These are phyloP conservation scores for Lachancea lanzarotensis DNA, from an alignment of 805 yeast species.

Conservation along the genomic window DNA sequence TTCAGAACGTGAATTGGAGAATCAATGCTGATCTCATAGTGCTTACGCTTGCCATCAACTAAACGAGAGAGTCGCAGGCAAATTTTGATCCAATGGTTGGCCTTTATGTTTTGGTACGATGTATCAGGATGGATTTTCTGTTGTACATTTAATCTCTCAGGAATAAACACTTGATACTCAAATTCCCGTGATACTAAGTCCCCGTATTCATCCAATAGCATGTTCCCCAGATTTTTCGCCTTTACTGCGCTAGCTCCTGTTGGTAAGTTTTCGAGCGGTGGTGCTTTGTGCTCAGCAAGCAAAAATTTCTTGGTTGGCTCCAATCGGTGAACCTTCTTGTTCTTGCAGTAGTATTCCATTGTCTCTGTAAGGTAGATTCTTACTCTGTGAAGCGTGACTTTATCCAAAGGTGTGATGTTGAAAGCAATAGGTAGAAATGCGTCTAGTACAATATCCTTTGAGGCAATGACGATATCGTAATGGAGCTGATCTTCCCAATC, in stretches of 20 bases:
- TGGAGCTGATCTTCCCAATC: conserved; percentile 92
- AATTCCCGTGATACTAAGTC: conserved; percentile 70
- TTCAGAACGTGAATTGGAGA: conserved; percentile 85
- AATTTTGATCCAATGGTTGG: conserved; percentile 93
- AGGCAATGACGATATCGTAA: conserved; percentile 86
- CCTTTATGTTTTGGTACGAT: conserved; percentile 66
- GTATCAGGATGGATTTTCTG: conserved; percentile 79
- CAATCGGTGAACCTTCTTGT: conserved; percentile 82
- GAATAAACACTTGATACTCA: conserved; percentile 82
- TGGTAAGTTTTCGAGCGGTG: conserved; percentile 32
- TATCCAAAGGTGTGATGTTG: conserved; percentile 78
- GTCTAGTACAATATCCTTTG: conserved; percentile 81
- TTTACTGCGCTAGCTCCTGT: conserved; percentile 31
- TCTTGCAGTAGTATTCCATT: conserved; percentile 80
- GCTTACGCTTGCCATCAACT: conserved; percentile 71
- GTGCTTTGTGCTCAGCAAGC: conserved; percentile 73
- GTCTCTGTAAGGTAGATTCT: conserved; percentile 84
- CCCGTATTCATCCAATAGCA: conserved; percentile 39
- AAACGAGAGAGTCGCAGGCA: conserved; percentile 69
- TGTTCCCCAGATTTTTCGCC: conserved; percentile 37
- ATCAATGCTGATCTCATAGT: conserved; percentile 90
- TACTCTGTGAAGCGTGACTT: conserved; percentile 76
- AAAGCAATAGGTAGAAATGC: conserved; percentile 80
- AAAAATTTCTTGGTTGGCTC: conserved; percentile 83
- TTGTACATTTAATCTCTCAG: conserved; percentile 53